A percentile compares a stretch with the other conserved stretches of the same genome.
phyloP scores from a whole-genome alignment of 208 protist species.

The Crithidia thermophila region DNA sequence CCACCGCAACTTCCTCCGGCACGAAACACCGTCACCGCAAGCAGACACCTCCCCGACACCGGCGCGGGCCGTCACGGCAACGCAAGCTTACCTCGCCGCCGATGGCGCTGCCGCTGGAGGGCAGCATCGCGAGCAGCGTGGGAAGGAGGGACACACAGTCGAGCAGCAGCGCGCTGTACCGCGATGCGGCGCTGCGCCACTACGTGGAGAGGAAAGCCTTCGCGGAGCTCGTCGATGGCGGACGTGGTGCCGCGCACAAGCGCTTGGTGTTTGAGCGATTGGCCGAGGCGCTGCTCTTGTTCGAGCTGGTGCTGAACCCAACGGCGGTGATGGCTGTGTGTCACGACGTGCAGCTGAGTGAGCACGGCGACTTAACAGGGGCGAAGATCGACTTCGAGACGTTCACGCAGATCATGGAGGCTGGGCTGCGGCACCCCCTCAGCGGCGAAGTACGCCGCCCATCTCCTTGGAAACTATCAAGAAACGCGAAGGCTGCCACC shows the following conservation, averaged over 20 bases:
- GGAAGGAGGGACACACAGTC: not conserved
- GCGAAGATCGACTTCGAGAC: conserved; percentile 17
- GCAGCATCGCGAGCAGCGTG: not conserved
- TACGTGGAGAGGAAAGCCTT: conserved; percentile 32
- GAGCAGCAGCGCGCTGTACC: not conserved
- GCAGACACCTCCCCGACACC: no score
- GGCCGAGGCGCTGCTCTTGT: conserved; percentile 17
- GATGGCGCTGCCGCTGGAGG: not conserved
- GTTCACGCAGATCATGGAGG: conserved; percentile 28
- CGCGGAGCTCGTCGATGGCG: conserved; percentile 17
- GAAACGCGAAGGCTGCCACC: not conserved
- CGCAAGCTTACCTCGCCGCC: not conserved
- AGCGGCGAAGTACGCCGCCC: no score
- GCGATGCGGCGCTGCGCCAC: conserved; percentile 1
- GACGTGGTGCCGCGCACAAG: not conserved
- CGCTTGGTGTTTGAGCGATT: conserved; percentile 10
- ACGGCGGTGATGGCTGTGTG: conserved; percentile 19
- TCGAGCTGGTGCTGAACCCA: conserved; percentile 22
- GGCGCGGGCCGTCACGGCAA: not conserved
- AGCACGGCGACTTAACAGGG: not conserved
- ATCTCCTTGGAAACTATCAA: no score
- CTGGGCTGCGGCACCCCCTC: conserved; percentile 4
- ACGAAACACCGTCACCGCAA: no score
- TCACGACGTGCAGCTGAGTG: not conserved
- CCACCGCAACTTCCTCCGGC: no score